Conservation (phyloP, 2,329 filamentous ascomycete species). For the Sclerotinia borealis region DNA sequence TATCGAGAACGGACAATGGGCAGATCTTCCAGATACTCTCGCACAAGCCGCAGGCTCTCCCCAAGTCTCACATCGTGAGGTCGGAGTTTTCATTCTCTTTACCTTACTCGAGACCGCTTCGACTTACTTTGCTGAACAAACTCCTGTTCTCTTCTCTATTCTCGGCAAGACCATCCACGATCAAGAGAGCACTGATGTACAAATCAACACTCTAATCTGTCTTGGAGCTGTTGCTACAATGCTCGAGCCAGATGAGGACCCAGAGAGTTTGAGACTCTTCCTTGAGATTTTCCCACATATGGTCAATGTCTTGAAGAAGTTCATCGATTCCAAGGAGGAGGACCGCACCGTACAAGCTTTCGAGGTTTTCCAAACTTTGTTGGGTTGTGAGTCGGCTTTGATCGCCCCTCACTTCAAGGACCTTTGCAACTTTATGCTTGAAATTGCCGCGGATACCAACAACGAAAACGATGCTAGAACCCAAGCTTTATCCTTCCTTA, state of each 20-base stretch:
- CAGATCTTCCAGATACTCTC: slow-evolving; percentile 71
- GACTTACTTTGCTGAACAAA: slow-evolving; percentile 75
- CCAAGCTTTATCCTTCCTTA: slow-evolving; percentile 88
- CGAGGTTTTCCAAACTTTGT: slow-evolving; percentile 92
- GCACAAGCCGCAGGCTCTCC: slow-evolving; percentile 71
- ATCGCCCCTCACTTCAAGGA: slow-evolving; percentile 83
- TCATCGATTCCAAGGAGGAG: slow-evolving; percentile 74
- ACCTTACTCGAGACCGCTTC: slow-evolving; percentile 86
- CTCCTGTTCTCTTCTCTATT: slow-evolving; percentile 71
- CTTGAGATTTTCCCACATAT: slow-evolving; percentile 78
- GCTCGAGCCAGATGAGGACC: slow-evolving; percentile 80
- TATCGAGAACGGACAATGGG: slow-evolving; percentile 80
- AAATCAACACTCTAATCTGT: slow-evolving; percentile 89
- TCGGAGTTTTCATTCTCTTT: slow-evolving; percentile 88
- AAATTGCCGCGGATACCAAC: slow-evolving; percentile 69
- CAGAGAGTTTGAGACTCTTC: slow-evolving; percentile 64
- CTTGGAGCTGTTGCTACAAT: slow-evolving; percentile 83
- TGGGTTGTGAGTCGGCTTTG: slow-evolving; percentile 82
- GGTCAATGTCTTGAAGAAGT: slow-evolving; percentile 81
- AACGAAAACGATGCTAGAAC: slow-evolving; percentile 80
- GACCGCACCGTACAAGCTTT: slow-evolving; percentile 87
- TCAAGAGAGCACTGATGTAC: slow-evolving; percentile 82
- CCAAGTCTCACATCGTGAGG: slow-evolving; percentile 74
- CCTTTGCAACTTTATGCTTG: slow-evolving; percentile 88
- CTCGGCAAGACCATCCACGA: slow-evolving; percentile 87